These are phyloP conservation scores for Daldinia concentrica DNA, from an alignment of 495 filamentous ascomycete genomes.

Conservation along the genomic window DNA sequence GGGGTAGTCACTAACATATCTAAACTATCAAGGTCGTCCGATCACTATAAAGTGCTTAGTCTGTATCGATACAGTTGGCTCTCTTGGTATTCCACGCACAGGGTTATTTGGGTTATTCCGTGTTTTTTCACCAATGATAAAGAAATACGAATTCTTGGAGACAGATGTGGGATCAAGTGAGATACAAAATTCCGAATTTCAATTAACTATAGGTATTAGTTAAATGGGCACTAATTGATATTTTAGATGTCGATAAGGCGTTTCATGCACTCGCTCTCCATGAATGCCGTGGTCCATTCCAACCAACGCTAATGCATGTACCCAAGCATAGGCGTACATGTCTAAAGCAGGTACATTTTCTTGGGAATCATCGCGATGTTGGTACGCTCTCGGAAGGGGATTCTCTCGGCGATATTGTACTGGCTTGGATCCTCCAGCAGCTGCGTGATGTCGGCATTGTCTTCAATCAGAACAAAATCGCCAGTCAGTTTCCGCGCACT, in stretches of 20 bases:
- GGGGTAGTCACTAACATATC: no score
- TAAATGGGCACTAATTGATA: no score
- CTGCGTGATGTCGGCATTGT: neutral
- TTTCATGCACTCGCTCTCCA: neutral
- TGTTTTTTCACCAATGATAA: neutral
- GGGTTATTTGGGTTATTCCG: neutral
- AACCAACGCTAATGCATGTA: no score
- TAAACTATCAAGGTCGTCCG: no score
- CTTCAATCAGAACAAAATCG: no score
- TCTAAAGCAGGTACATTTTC: neutral
- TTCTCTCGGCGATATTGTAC: neutral
- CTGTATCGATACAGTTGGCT: no score
- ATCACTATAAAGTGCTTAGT: no score
- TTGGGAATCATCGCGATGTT: neutral
- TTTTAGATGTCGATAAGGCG: neutral
- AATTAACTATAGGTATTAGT: no score
- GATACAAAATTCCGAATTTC: neutral
- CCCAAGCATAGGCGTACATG: no score
- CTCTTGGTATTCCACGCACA: no score
- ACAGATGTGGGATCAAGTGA: neutral
- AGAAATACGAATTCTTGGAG: neutral
- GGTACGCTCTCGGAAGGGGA: neutral
- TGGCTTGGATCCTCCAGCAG: neutral
- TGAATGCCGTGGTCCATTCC: no score
- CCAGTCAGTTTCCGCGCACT: no score